Base-by-base conservation (phyloP, 495 filamentous ascomycete genomes). In the Pyrenula aspistea region DNA sequence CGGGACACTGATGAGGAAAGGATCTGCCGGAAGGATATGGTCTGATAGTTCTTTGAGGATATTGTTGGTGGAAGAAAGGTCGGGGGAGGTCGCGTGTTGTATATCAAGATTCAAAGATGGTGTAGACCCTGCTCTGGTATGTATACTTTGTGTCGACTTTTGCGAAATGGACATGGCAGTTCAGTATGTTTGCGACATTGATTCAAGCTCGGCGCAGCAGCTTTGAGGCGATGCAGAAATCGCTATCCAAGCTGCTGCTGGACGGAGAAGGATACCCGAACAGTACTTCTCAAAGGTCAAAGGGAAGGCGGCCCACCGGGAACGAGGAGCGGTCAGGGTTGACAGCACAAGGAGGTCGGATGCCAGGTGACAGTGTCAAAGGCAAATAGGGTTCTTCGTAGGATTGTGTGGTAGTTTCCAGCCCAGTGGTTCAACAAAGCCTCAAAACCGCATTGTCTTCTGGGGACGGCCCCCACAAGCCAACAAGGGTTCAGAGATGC, bases 1-100 rank as follows among this genome's bases (percentile, higher is more conserved):
- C 19, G 72, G 73, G 53, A 76, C 67, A 53, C 71, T 73, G 57
- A 78, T 69, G 53, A 78, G 70, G 53, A 76, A 79, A 20, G 77
- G 77, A 50, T 75, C 70, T 12, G 66, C 59, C 19, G 77, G 73
- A 24, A 79, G 71, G 15, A 78, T 68, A 47, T 74, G 63, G 55
- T 78, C 70, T 49, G 65, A 72, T 25, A 80, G 67, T 49, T 61
- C 64, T 57, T 71, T 69, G 24, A 80, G 59, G 64, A 70, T 69
- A 51, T 58, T 59, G 59, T 80, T 70, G 51, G 73, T 63, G 22
- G 57, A 62, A 52, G 68, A 65, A 22, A 68, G 68, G 22, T 71
- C 70, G 1, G 68, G 59, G 36, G 59, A 15, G 31, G 31, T 4
- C 4, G 31, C 8, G 4, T 42, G 31, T 42, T 42, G 4, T 42